Base-by-base conservation (phyloP, 1,284 basidiomycete species). In the Tilletia indica region DNA sequence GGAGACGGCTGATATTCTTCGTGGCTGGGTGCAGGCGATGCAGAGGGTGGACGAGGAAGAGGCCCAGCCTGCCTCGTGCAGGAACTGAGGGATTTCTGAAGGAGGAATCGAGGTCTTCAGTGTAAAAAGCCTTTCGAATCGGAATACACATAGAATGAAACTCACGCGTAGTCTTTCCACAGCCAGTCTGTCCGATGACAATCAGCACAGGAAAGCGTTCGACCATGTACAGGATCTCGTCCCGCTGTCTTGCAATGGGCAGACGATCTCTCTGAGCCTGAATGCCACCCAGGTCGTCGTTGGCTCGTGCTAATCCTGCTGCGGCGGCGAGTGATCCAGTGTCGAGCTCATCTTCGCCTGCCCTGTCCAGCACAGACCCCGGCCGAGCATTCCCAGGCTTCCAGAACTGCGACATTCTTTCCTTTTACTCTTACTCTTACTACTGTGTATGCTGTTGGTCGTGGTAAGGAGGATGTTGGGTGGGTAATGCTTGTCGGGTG, bases 41-140 rank as follows among this genome's bases (percentile, higher is more conserved):
- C 74, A 73, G 61, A 75, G 76, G 12, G 76, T 78, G 11, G 67
- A 51, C 2, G 68, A 38, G 0, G 77, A 70, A 36, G 72, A 68
- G 49, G 84, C 79, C 85, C 85, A 86, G 3, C 85, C 94, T 9
- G 92, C 89, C 86, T 98, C 93, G 75, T 91, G 87, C 3, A 99
- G 88, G 85, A 93, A 97, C 83, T 97, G 96, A 0, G 97, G 96
- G 69, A 99, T 88, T 85, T 98, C 94, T 93, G 80, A 48, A 31
- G 67, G 68, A 64, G 38, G 34, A 69, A 25, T 14, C 11, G 61
- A 54, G 45, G 3, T 12, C 9, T 34, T 39, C 8, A 2, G 6
- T 14, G 19, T n/a, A 14, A 39, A 39, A 34, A 56, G 31, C 12
- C 16, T 9, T 34, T 34, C 19, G 25, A 58, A 58, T 12, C 8